A percentile compares a stretch with the other conserved stretches of the same genome.
Evolutionary conservation across 1,284 basidiomycete genomes (phyloP).

Genomic region (Gymnopus androsaceus): DNA sequence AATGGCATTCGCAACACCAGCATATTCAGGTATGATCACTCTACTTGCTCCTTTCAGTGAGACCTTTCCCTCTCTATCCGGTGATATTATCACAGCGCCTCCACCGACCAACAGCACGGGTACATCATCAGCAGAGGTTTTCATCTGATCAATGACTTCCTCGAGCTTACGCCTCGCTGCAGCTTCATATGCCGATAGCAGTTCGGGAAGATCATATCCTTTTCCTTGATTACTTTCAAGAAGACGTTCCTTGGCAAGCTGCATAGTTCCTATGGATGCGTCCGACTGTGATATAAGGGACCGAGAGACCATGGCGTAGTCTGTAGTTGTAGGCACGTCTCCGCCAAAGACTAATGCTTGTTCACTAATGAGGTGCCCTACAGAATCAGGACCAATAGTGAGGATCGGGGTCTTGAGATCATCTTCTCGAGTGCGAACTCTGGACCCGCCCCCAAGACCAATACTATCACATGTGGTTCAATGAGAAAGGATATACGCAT

Average conservation of each 20-base stretch:
- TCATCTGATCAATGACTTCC: conserved; percentile 51
- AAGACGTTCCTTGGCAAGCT: conserved; percentile 9
- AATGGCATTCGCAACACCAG: conserved; percentile 61
- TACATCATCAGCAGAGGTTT: conserved; percentile 52
- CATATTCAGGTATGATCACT: conserved; percentile 53
- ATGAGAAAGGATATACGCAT: not conserved
- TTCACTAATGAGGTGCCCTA: conserved; percentile 52
- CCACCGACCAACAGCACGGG: conserved; percentile 57
- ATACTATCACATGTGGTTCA: conserved; percentile 38
- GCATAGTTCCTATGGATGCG: conserved; percentile 42
- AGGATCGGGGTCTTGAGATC: conserved; percentile 29
- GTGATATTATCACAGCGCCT: conserved; percentile 48
- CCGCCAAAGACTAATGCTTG: conserved; percentile 57
- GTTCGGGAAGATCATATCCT: not conserved
- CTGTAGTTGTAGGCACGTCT: conserved; percentile 52
- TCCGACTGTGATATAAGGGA: not conserved
- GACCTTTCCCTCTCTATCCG: conserved; percentile 30
- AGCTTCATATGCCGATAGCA: conserved; percentile 36
- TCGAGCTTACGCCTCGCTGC: conserved; percentile 53
- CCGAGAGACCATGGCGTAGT: conserved; percentile 50
- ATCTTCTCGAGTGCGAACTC: conserved; percentile 37
- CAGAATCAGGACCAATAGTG: conserved; percentile 60
- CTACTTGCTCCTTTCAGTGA: conserved; percentile 48
- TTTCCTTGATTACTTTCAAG: not conserved
- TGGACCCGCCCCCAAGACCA: conserved; percentile 58